These are phyloP conservation scores for Pyrus betulifolia DNA, from an alignment of 306 rosid species.

Conservation along the genomic window DNA sequence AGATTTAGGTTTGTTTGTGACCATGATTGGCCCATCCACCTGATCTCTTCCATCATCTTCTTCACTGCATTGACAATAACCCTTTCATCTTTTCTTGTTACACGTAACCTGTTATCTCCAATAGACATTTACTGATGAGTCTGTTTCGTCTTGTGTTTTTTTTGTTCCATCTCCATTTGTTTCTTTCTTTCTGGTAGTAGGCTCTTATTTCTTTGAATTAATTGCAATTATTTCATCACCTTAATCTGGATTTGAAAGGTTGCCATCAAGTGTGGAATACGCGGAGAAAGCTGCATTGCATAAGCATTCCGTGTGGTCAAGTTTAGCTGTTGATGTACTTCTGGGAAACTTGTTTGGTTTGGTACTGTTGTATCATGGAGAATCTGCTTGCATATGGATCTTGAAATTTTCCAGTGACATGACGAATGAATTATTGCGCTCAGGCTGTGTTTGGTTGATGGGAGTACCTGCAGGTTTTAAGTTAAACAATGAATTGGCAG, in stretches of 20 bases:
- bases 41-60: background rate
- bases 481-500: slow-evolving; percentile 82
- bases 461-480: slow-evolving; percentile 96
- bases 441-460: slow-evolving; percentile 97
- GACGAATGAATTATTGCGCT: slow-evolving; percentile 66
- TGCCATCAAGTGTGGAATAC: slow-evolving; percentile 67
- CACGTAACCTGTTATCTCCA: background rate
- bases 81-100: background rate
- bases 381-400: slow-evolving; percentile 39
- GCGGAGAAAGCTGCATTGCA: slow-evolving; percentile 78
- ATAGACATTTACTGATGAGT: background rate
- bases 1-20: background rate
- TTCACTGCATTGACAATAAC: background rate
- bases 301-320: slow-evolving; percentile 83
- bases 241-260: slow-evolving; percentile 35
- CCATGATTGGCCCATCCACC: background rate
- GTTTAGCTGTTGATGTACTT: slow-evolving; percentile 63
- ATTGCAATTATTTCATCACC: slow-evolving; percentile 18
- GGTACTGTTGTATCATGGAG: slow-evolving; percentile 55
- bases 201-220: background rate
- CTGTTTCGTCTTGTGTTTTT: background rate
- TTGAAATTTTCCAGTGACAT: slow-evolving; percentile 50
- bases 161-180: background rate
- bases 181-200: slow-evolving; percentile 11
- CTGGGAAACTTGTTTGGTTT: slow-evolving; percentile 79